Evolutionary conservation across 2,329 filamentous ascomycete genomes (phyloP), one percentile per base, ranked within the genome.

Genomic region (Aspergillaceae sp.): DNA sequence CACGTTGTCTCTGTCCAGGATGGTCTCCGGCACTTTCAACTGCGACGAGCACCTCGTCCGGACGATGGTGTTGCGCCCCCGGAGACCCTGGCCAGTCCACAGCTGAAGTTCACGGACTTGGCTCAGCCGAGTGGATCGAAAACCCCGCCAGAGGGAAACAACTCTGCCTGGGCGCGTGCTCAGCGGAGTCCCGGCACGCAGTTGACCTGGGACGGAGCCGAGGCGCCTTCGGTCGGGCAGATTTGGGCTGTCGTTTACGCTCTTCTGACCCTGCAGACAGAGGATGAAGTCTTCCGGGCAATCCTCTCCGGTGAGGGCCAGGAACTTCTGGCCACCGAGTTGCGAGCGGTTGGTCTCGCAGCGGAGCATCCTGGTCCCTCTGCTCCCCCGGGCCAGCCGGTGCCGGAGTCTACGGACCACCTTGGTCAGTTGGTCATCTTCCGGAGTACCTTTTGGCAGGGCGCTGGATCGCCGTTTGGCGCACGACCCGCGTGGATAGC

Each of bases 401-500:
- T 56, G 45, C 56, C 30, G 42, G 54, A 46, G 26, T 54, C 48
- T 27, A 50, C 64, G 5, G 62, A 66, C 43, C 65, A 66, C 45
- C 57, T 64, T 7, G 57, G 63, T 7, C 65, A 74, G 46, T 53
- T 79, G 33, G 52, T 81, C 28, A 59, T 80, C 40, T 66, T 78
- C 2, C 70, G 77, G 47, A 69, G 71, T 38, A 67, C 80, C 32
- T 85, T 86, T 70, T 86, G 82, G 82, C 82, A 85, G 57, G 82
- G 82, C 40, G 82, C 82, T 29, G 82, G 76, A 11, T 83, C 81
- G 1, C 83, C 83, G 5, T 76, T 84, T 47, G 83, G 83, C 7
- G 69, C 80, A 40, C 80, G 80, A 26, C 74, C 81, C 2, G 73
- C 75, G 48, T 84, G 82, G 82, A 72, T 74, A 5, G 73, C 78